Evolutionary conservation across 345 rosid genomes (phyloP).

Genomic region (Eutrema heterophyllum): DNA sequence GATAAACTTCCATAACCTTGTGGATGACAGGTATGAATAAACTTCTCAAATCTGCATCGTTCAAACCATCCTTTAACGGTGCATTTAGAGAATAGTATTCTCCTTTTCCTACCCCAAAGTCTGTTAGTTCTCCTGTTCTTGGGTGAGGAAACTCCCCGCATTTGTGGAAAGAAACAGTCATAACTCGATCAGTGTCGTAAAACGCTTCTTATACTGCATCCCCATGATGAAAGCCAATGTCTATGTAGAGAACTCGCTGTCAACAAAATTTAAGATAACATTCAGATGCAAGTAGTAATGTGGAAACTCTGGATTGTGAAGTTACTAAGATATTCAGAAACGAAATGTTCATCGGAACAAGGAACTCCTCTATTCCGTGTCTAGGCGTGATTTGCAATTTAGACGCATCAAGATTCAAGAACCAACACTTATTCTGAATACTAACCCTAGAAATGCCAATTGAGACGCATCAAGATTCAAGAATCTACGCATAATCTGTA

Average conservation of each 20-base stretch:
- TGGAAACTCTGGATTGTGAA: too few relatives aligned
- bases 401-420: neutral
- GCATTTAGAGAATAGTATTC: constrained; percentile 59
- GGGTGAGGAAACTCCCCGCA: constrained; percentile 33
- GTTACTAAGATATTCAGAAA: neutral
- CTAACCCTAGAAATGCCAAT: too few relatives aligned
- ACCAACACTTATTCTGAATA: neutral
- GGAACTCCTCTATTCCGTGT: too few relatives aligned
- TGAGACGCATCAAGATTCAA: too few relatives aligned
- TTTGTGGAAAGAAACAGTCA: constrained; percentile 87
- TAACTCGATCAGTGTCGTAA: constrained; percentile 77
- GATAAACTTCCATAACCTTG: constrained; percentile 82
- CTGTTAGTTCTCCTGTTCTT: constrained; percentile 65
- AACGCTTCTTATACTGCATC: constrained; percentile 83
- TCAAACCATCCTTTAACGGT: constrained; percentile 71
- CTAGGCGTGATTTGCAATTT: too few relatives aligned
- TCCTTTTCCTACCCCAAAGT: constrained; percentile 1
- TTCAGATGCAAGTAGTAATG: neutral
- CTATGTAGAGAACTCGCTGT: constrained; percentile 80
- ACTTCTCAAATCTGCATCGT: constrained; percentile 55
- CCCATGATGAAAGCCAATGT: constrained; percentile 79
- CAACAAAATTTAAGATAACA: constrained; percentile 17
- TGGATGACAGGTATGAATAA: constrained; percentile 62
- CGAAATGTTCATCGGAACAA: too few relatives aligned
- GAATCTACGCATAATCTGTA: too few relatives aligned